phyloP scores from a whole-genome alignment of 2,329 filamentous ascomycete genomes.

The Cytospora leucostoma region DNA sequence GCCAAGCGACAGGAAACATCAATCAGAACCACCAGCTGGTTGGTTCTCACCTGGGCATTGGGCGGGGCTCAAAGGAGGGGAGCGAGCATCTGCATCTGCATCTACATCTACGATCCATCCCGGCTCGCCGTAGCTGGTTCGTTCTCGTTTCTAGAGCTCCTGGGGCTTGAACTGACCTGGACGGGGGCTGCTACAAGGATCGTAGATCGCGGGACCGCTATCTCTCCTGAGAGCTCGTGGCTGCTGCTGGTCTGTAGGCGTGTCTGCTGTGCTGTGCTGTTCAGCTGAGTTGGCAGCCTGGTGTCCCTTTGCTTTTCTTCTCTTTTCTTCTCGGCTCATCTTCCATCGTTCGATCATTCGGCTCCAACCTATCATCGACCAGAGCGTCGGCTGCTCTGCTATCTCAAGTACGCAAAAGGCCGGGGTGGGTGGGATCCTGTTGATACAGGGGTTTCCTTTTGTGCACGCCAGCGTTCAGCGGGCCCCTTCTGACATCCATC shows the following conservation, averaged over 20 bases:
- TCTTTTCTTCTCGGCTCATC: too few species aligned
- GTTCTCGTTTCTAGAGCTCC: too few species aligned
- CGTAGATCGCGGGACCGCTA: background rate
- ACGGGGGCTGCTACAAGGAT: background rate
- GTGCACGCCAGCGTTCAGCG: too few species aligned
- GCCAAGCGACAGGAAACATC: background rate
- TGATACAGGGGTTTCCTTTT: background rate
- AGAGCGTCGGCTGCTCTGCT: background rate
- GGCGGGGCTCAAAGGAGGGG: background rate
- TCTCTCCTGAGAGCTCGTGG: background rate
- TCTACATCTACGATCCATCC: background rate
- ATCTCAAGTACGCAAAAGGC: background rate
- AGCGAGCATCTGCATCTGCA: background rate
- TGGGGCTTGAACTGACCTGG: too few species aligned
- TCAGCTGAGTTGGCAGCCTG: background rate
- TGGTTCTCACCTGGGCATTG: background rate
- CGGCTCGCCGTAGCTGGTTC: too few species aligned
- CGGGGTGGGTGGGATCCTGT: slow-evolving; percentile 1
- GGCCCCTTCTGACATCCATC: too few species aligned
- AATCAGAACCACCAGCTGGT: too few species aligned
- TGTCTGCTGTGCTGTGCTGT: background rate
- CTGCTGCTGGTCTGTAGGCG: background rate
- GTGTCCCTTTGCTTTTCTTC: too few species aligned
- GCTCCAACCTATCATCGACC: background rate
- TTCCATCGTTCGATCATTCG: too few species aligned